These are phyloP conservation scores for Colletotrichum tamarilloi DNA, from an alignment of 2,329 filamentous ascomycete species.

Conservation along the genomic window DNA sequence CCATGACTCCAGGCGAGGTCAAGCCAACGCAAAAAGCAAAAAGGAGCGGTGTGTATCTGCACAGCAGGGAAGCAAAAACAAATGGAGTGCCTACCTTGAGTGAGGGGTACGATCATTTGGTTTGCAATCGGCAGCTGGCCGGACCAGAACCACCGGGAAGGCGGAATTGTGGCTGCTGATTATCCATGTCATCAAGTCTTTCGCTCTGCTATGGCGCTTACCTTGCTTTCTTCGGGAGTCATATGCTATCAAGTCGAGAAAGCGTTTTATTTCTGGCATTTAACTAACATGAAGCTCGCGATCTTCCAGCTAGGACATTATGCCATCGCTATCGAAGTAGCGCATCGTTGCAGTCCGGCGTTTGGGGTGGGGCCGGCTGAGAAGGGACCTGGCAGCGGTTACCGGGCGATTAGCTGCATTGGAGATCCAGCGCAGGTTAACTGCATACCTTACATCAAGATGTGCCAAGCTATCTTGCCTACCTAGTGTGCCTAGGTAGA, in stretches of 20 bases:
- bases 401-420: no score
- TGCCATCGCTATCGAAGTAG: background rate
- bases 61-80: background rate
- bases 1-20: background rate
- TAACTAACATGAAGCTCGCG: background rate
- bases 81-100: background rate
- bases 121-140: background rate
- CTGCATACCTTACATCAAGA: background rate
- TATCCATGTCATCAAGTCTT: background rate
- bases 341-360: no score
- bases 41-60: background rate
- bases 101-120: background rate
- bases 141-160: background rate
- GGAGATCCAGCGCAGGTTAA: background rate
- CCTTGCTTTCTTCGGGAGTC: background rate
- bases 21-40: background rate
- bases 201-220: background rate
- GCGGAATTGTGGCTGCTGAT: background rate
- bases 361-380: background rate
- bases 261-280: background rate
- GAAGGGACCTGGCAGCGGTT: no score
- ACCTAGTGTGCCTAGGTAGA: background rate
- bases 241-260: background rate
- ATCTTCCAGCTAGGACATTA: fast-evolving
- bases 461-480: background rate